These are phyloP conservation scores for Orychophragmus violaceus DNA, from an alignment of 345 rosid genomes.

Conservation along the genomic window DNA sequence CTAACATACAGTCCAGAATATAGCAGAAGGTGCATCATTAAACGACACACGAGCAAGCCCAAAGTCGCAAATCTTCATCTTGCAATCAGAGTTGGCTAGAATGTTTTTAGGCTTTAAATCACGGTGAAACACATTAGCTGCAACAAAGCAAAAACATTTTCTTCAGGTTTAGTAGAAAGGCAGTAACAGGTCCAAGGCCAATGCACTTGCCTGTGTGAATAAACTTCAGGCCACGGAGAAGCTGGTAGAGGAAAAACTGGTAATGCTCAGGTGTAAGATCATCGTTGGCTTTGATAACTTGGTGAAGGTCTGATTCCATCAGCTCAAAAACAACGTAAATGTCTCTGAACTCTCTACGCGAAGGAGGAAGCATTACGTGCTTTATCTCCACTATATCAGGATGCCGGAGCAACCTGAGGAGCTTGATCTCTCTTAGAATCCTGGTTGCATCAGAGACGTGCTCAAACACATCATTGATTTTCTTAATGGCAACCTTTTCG, in stretches of 20 bases:
- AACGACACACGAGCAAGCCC: conserved; percentile 98
- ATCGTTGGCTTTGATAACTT: conserved; percentile 94
- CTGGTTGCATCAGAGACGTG: conserved; percentile 99
- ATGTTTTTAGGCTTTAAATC: conserved; percentile 98
- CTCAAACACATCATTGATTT: conserved; percentile 95
- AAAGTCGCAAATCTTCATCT: conserved; percentile 96
- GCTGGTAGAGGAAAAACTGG: conserved; percentile 96
- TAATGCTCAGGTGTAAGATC: conserved; percentile 96
- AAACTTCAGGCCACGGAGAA: conserved; percentile 90
- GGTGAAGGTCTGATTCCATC: conserved; percentile 99
- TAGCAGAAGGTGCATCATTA: conserved; percentile 97
- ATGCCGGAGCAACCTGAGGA: conserved; percentile 89
- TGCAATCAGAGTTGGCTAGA: conserved; percentile 97
- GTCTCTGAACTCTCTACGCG: conserved; percentile 88
- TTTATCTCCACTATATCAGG: conserved; percentile 92
- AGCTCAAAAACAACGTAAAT: conserved; percentile 94
- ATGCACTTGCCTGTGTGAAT: conserved; percentile 77
- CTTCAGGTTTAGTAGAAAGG: not conserved
- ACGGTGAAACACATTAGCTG: conserved; percentile 96
- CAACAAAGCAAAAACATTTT: conserved; percentile 19
- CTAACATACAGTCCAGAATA: conserved; percentile 91
- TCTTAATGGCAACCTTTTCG: conserved; percentile 90
- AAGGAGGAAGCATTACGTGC: conserved; percentile 99
- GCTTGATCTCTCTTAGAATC: conserved; percentile 92
- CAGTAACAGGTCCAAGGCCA: not conserved